A percentile compares a stretch with the other conserved stretches of the same genome.
These are phyloP conservation scores for Trichoderma semiorbis DNA, from an alignment of 2,329 filamentous ascomycete genomes.

Conservation along the genomic window DNA sequence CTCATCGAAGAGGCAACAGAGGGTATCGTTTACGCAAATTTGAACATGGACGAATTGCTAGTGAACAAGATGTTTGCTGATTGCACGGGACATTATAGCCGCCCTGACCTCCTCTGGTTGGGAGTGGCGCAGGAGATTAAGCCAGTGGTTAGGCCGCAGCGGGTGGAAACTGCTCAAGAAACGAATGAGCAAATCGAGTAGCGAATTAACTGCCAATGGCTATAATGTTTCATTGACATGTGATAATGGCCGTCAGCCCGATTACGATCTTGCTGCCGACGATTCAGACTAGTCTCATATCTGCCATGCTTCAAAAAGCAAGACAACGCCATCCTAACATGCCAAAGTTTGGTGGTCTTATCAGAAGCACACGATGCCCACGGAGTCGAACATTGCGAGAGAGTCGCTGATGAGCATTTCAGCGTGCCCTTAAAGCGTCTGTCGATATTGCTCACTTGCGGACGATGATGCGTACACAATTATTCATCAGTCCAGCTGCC, in stretches of 20 bases:
- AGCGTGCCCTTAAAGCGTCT: background rate
- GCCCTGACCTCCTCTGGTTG: background rate
- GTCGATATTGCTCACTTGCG: background rate
- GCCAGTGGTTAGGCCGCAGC: background rate
- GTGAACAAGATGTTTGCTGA: constrained; percentile 5
- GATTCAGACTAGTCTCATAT: background rate
- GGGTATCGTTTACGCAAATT: background rate
- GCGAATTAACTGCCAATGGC: background rate
- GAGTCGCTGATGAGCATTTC: background rate
- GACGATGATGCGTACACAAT: background rate
- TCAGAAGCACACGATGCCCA: background rate
- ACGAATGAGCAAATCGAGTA: background rate
- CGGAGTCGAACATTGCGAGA: background rate
- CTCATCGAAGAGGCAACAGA: background rate
- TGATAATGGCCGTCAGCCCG: background rate
- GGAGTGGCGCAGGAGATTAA: constrained; percentile 6
- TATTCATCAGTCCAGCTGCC: background rate
- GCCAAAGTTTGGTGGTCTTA: background rate
- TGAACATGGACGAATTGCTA: background rate
- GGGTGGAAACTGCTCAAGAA: background rate
- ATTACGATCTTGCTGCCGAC: background rate
- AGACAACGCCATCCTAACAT: background rate
- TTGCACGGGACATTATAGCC: constrained; percentile 2
- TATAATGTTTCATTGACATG: background rate
- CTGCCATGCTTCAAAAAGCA: background rate